A percentile compares a stretch with the other conserved stretches of the same genome.
These are phyloP conservation scores for Calcarisporium arbuscula DNA, from an alignment of 2,329 filamentous ascomycete genomes.

Conservation along the genomic window DNA sequence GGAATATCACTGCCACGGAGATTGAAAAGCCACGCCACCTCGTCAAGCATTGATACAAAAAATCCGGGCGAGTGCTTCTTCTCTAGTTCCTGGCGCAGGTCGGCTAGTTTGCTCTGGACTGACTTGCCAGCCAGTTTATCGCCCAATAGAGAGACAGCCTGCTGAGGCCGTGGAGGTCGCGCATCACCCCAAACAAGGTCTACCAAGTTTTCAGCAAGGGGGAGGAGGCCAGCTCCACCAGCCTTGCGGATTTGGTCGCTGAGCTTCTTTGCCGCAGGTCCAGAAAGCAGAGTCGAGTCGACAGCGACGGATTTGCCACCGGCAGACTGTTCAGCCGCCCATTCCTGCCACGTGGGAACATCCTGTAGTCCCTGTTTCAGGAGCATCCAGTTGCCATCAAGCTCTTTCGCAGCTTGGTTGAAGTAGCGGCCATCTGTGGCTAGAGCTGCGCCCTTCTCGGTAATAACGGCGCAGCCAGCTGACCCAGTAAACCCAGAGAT, in stretches of 20 bases:
- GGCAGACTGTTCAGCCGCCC: constrained; percentile 80
- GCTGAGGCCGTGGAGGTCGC: constrained; percentile 67
- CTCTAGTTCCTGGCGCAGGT: constrained; percentile 82
- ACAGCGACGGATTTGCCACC: constrained; percentile 85
- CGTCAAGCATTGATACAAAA: constrained; percentile 90
- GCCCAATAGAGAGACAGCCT: constrained; percentile 66
- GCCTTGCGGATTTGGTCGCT: constrained; percentile 81
- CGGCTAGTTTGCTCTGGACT: constrained; percentile 74
- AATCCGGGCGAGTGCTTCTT: constrained; percentile 86
- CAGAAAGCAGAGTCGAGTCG: constrained; percentile 81
- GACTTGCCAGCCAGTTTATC: constrained; percentile 75
- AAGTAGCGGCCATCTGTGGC: constrained; percentile 97
- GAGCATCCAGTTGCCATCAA: constrained; percentile 85
- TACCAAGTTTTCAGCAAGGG: constrained; percentile 77
- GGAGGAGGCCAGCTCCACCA: constrained; percentile 69
- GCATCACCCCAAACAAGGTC: constrained; percentile 79
- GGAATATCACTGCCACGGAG: constrained; percentile 90
- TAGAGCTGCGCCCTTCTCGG: constrained; percentile 76
- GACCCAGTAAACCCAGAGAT: constrained; percentile 95
- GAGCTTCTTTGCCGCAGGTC: constrained; percentile 57
- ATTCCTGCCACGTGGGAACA: constrained; percentile 96
- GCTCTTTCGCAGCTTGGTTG: constrained; percentile 87
- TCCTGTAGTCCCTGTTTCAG: constrained; percentile 91
- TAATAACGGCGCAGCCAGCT: constrained; percentile 86
- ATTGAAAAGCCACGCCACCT: constrained; percentile 98